Conservation (phyloP, 352 stramenopile species). For the Phytophthora fragariaefolia region DNA sequence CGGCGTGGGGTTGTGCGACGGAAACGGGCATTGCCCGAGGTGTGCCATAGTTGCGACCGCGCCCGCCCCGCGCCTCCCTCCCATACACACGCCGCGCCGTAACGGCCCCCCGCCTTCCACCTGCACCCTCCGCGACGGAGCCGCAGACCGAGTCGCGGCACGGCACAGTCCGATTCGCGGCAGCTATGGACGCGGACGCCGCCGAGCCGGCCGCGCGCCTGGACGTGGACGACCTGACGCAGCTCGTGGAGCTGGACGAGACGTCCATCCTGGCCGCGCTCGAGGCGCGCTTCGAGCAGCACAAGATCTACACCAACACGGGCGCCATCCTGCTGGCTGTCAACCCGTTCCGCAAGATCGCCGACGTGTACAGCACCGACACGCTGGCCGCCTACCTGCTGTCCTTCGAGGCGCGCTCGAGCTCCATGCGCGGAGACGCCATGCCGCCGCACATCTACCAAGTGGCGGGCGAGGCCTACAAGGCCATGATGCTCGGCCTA, state of each 20-base stretch:
- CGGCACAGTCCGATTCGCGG: slow-evolving; percentile 25
- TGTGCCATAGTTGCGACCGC: slow-evolving; percentile 6
- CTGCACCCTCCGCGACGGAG: too few species aligned
- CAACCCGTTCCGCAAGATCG: slow-evolving; percentile 85
- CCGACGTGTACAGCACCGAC: slow-evolving; percentile 61
- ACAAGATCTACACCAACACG: slow-evolving; percentile 90
- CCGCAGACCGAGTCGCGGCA: slow-evolving; percentile 3
- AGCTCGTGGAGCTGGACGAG: slow-evolving; percentile 83
- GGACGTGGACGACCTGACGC: slow-evolving; percentile 86
- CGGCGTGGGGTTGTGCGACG: too few species aligned
- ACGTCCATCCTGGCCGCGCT: slow-evolving; percentile 69
- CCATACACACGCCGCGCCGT: too few species aligned
- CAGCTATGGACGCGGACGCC: slow-evolving; percentile 66
- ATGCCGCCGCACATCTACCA: slow-evolving; percentile 88
- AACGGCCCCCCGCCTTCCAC: slow-evolving; percentile 32
- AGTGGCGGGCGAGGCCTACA: slow-evolving; percentile 82
- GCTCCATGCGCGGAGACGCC: slow-evolving; percentile 31
- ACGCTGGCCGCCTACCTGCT: slow-evolving; percentile 69
- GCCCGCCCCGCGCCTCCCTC: too few species aligned
- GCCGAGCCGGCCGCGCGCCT: slow-evolving; percentile 47
- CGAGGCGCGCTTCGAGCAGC: slow-evolving; percentile 67
- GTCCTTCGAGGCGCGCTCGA: slow-evolving; percentile 58
- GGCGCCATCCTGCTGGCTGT: slow-evolving; percentile 83
- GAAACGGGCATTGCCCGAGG: not conserved
- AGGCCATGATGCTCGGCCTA: slow-evolving; percentile 74